phyloP scores from a whole-genome alignment of 257 asterid genomes.

The Solanum chmielewskii region DNA sequence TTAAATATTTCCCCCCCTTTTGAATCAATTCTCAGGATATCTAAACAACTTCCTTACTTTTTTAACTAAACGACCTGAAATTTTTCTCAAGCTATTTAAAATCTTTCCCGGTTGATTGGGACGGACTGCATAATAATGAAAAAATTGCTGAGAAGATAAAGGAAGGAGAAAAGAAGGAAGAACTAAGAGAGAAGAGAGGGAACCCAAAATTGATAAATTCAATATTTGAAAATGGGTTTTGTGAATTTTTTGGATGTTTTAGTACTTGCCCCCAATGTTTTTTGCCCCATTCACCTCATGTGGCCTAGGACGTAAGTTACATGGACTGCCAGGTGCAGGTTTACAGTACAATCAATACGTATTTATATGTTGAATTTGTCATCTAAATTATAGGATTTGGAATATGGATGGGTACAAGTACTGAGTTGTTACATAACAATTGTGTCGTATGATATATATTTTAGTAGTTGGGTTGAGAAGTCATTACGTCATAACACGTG shows the following conservation, averaged over 20 bases:
- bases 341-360: not conserved
- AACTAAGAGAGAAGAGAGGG: not conserved
- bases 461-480: not conserved
- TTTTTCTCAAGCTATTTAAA: not conserved
- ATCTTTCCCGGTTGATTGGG: not conserved
- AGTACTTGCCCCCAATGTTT: not conserved
- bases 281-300: not conserved
- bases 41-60: not conserved
- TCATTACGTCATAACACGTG: not conserved
- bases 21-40: not conserved
- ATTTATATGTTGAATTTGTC: not conserved
- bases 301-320: not conserved
- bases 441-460: not conserved
- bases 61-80: not conserved
- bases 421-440: not conserved
- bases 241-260: not conserved
- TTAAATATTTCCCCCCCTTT: not conserved
- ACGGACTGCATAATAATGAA: not conserved
- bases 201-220: not conserved
- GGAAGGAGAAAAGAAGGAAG: not conserved
- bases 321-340: not conserved
- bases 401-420: not conserved
- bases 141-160: not conserved
- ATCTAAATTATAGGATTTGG: not conserved
- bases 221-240: not conserved